Evolutionary conservation across 352 stramenopile genomes (phyloP).

Genomic region (Globisporangium okanoganense): DNA sequence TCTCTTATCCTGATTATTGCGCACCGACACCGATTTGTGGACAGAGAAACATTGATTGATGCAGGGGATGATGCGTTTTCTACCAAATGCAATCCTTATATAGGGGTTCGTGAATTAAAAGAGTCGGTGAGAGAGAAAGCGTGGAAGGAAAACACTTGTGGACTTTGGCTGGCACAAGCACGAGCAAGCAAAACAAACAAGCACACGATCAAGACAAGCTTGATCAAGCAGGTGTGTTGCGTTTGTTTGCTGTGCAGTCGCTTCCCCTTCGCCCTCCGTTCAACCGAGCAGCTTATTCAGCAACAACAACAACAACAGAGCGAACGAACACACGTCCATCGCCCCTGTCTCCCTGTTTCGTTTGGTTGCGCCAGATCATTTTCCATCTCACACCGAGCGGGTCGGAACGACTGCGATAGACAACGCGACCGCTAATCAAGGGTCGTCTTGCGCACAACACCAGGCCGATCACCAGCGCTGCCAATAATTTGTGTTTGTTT

Average conservation of each 20-base stretch:
- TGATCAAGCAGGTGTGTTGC: too few species aligned
- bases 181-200: neutral
- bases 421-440: neutral
- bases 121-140: neutral
- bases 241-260: neutral
- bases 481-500: neutral
- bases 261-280: neutral
- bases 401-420: neutral
- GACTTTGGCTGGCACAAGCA: neutral
- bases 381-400: conserved; percentile 4
- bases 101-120: neutral
- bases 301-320: neutral
- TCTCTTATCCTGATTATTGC: neutral
- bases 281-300: neutral
- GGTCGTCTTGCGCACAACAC: conserved; percentile 1
- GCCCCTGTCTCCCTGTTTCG: neutral
- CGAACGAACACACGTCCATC: neutral
- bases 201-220: neutral
- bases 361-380: conserved; percentile 6
- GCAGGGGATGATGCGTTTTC: neutral
- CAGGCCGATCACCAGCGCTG: neutral
- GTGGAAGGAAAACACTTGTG: neutral
- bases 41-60: too few species aligned
- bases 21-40: neutral
- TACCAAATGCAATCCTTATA: neutral